Evolutionary conservation across 345 rosid genomes (phyloP), one percentile per base, ranked within the genome.

Genomic region (Erucastrum elatum): DNA sequence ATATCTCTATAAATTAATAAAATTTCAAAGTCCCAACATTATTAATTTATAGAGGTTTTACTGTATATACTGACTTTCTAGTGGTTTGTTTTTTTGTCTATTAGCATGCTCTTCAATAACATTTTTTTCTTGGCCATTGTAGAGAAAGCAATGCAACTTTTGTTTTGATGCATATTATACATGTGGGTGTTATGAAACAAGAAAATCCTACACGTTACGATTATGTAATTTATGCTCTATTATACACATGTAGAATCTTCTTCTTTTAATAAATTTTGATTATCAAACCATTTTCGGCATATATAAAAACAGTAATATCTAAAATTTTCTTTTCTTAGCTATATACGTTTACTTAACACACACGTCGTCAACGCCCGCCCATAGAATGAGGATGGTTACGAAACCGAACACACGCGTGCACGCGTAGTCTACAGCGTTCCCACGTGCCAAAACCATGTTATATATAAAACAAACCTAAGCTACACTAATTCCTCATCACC

Each of bases 321-420:
- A 2, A 27, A 60, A 1, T 46, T 10, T 61, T 56, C 71, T 75
- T 80, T 80, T 64, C 83, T 80, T 80, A 80, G 78, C 66, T 26
- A 33, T 44, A 7, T 15, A 15, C 56, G 70, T 30, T 80, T 80
- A 70, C 83, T 80, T 80, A 80, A 70, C 64, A 55, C 12, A 70
- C 15, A 80, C n/a, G 80, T 65, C 34, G 69, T 60, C 72, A 80
- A 80, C 76, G 83, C 21, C 59, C 59, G 66, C 56, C 80, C 83
- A 74, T 25, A 75, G 72, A 58, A 79, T 4, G 53, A 46, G 74
- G 46, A 74, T 35, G 74, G 69, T 67, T 25, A 78, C 71, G 31
- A 29, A 46, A 77, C 66, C 71, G 64, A 71, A 16, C 37, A 75
- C 70, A 71, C 56, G 72, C 34, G 31, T 8, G 46, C 76, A 80